A percentile compares a stretch with the other conserved stretches of the same genome.
Evolutionary conservation across 352 stramenopile genomes (phyloP).

Genomic region (Phytophthora pluvialis): DNA sequence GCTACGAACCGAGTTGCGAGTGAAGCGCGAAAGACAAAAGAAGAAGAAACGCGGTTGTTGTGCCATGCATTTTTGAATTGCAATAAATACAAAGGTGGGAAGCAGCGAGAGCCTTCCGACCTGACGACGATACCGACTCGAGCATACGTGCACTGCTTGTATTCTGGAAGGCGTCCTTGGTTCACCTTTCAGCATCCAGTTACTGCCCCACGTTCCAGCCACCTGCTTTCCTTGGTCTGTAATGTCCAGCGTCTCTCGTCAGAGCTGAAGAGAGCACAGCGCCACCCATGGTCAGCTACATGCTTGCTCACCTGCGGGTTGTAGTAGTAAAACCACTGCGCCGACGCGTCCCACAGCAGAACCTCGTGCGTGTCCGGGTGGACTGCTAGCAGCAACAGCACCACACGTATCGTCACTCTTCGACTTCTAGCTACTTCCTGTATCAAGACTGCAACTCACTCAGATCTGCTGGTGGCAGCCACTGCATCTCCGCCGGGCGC

Average conservation of each 20-base stretch:
- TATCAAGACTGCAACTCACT: constrained; percentile 1
- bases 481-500: constrained; percentile 12
- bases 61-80: constrained; percentile 28
- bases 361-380: constrained; percentile 24
- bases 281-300: not conserved
- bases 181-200: constrained; percentile 1
- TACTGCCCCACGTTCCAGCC: constrained; percentile 4
- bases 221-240: constrained; percentile 23
- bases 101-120: not conserved
- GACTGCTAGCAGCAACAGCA: constrained; percentile 6
- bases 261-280: not conserved
- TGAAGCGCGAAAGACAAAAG: constrained; percentile 1
- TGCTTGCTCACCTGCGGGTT: constrained; percentile 18
- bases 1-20: constrained; percentile 6
- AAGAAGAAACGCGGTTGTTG: not conserved
- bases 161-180: not conserved
- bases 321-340: constrained; percentile 31
- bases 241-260: not conserved
- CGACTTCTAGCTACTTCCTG: too few species aligned
- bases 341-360: constrained; percentile 26
- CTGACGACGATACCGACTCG: constrained; percentile 6
- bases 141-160: not conserved
- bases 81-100: constrained; percentile 33
- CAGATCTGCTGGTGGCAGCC: constrained; percentile 22
- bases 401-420: not conserved